Conservation (phyloP, 805 yeast species). For the Yamadazyma akitaensis region DNA sequence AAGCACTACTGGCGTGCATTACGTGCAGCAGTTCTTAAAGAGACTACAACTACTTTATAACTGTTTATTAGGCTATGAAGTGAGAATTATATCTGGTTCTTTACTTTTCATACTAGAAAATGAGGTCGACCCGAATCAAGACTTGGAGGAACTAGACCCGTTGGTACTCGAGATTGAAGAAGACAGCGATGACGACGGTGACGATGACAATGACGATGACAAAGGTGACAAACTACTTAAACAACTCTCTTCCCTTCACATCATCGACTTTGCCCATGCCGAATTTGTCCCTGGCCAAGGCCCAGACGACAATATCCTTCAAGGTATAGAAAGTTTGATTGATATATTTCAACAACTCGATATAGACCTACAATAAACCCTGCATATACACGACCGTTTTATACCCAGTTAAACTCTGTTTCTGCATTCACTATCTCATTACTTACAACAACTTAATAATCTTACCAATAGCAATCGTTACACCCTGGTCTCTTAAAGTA, state of each 20-base stretch:
- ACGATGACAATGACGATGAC: slow-evolving; percentile 35
- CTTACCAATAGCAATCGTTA: slow-evolving; percentile 97
- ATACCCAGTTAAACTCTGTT: no score
- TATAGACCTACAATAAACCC: background rate
- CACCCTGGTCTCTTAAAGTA: slow-evolving; percentile 97
- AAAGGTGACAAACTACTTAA: slow-evolving; percentile 22
- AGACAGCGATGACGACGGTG: background rate
- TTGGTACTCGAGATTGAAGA: slow-evolving; percentile 13
- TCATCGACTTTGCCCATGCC: slow-evolving; percentile 93
- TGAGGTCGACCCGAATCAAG: slow-evolving; percentile 18
- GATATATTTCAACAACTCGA: slow-evolving; percentile 30
- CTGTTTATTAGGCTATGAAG: slow-evolving; percentile 58
- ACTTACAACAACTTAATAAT: slow-evolving; percentile 64
- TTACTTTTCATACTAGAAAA: slow-evolving; percentile 73
- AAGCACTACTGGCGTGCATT: slow-evolving; percentile 6
- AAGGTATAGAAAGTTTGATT: slow-evolving; percentile 66
- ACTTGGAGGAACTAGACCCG: slow-evolving; percentile 36
- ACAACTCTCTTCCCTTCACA: slow-evolving; percentile 54
- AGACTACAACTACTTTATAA: slow-evolving; percentile 66
- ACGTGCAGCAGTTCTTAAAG: slow-evolving; percentile 41
- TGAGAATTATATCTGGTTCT: slow-evolving; percentile 69
- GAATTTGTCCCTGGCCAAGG: slow-evolving; percentile 58
- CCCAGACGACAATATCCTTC: slow-evolving; percentile 65
- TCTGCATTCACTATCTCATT: background rate
- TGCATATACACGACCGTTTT: no score